Conservation (phyloP, 306 rosid species). For the Dalbergia cochinchinensis region DNA sequence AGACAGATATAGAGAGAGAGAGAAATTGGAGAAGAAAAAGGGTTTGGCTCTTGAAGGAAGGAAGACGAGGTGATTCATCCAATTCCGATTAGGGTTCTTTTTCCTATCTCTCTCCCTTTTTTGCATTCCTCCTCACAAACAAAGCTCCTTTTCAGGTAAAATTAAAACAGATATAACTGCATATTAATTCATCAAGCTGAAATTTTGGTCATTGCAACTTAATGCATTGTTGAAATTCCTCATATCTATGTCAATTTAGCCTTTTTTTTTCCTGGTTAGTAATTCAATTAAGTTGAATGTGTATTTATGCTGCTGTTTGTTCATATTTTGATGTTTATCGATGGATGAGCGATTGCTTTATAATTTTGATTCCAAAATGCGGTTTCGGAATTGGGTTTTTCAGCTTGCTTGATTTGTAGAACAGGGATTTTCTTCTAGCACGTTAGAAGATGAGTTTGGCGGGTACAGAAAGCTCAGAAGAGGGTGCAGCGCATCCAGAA, state of each 20-base stretch:
- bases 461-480: constrained; percentile 45
- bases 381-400: not conserved
- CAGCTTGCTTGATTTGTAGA: constrained; percentile 7
- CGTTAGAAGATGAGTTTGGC: constrained; percentile 45
- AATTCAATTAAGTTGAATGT: not conserved
- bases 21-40: not conserved
- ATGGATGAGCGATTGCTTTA: not conserved
- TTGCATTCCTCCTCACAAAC: not conserved
- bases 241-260: not conserved
- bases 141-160: constrained; percentile 34
- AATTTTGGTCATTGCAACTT: not conserved
- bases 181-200: not conserved
- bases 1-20: too few relatives aligned
- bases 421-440: not conserved
- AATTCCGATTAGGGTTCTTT: constrained; percentile 20
- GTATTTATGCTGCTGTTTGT: not conserved
- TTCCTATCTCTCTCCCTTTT: not conserved
- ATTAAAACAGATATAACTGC: not conserved
- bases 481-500: constrained; percentile 44
- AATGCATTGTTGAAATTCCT: constrained; percentile 24
- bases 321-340: not conserved
- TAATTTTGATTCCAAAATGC: not conserved
- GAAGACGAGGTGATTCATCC: not conserved
- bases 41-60: not conserved
- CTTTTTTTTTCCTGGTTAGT: not conserved